These are phyloP conservation scores for Astraeus odoratus DNA, from an alignment of 768 basidiomycete species.

Conservation along the genomic window DNA sequence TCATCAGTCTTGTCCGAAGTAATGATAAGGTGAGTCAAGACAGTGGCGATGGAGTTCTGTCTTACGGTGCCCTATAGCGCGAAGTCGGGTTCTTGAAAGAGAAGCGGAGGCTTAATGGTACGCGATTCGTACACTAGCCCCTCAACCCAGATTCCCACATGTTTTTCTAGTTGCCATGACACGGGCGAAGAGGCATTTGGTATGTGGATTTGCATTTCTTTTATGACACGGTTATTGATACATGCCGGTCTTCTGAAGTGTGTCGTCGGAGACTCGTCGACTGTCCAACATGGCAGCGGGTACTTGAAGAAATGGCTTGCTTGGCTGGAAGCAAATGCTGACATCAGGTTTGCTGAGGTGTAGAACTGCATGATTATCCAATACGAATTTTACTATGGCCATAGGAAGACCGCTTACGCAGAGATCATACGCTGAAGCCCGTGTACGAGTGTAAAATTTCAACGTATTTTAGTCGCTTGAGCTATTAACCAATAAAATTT, in stretches of 20 bases:
- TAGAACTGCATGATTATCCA: background rate
- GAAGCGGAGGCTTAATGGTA: constrained; percentile 84
- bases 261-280: constrained; percentile 89
- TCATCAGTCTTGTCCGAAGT: constrained; percentile 88
- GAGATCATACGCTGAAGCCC: too few species aligned
- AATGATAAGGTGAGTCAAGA: constrained; percentile 62
- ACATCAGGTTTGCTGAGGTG: constrained; percentile 77
- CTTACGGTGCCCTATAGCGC: constrained; percentile 35
- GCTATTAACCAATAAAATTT: too few species aligned
- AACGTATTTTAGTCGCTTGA: too few species aligned
- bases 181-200: constrained; percentile 80
- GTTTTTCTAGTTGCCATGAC: constrained; percentile 77
- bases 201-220: constrained; percentile 31
- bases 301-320: constrained; percentile 87
- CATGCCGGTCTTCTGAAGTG: constrained; percentile 43
- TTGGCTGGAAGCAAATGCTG: constrained; percentile 88
- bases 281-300: constrained; percentile 73
- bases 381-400: too few species aligned
- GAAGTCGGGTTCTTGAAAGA: constrained; percentile 96
- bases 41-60: constrained; percentile 1
- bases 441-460: too few species aligned
- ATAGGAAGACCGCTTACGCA: too few species aligned
- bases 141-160: background rate
- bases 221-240: background rate
- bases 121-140: constrained; percentile 7